Percentiles rank a stretch among this genome's conserved stretches.
These are phyloP conservation scores for Jatropha multifida DNA, from an alignment of 441 rosid genomes.

Conservation along the genomic window DNA sequence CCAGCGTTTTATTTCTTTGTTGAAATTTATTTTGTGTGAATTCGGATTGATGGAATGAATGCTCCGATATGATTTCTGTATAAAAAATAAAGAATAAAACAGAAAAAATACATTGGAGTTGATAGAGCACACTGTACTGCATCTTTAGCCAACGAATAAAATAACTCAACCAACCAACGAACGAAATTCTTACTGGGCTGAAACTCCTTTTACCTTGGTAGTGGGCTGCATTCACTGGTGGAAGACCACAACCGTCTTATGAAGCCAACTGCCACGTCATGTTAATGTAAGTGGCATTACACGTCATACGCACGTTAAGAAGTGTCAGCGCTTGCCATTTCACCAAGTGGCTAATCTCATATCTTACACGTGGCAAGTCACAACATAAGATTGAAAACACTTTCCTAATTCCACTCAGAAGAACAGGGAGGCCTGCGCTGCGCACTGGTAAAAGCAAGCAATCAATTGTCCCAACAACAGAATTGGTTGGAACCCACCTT, in stretches of 20 bases:
- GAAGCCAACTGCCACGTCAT: background rate
- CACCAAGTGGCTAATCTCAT: background rate
- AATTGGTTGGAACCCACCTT: background rate
- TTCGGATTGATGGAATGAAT: too few species aligned
- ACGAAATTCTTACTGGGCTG: background rate
- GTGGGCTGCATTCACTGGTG: background rate
- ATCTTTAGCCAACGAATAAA: too few species aligned
- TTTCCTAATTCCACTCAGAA: background rate
- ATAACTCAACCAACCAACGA: too few species aligned
- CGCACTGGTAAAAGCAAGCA: conserved; percentile 6
- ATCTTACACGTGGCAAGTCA: background rate
- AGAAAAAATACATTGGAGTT: too few species aligned
- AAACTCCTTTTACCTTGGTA: background rate
- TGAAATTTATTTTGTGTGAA: too few species aligned
- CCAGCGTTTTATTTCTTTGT: too few species aligned
- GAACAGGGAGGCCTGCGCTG: background rate
- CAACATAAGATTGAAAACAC: background rate
- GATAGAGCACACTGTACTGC: too few species aligned
- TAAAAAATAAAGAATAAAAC: too few species aligned
- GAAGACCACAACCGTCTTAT: background rate
- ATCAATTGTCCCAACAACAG: conserved; percentile 12
- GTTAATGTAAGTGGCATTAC: background rate
- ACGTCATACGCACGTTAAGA: conserved; percentile 11
- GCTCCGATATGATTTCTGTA: too few species aligned
- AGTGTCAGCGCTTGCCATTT: background rate